phyloP scores from a whole-genome alignment of 805 yeast genomes.

The Kodamaea kaohsiungensis region DNA sequence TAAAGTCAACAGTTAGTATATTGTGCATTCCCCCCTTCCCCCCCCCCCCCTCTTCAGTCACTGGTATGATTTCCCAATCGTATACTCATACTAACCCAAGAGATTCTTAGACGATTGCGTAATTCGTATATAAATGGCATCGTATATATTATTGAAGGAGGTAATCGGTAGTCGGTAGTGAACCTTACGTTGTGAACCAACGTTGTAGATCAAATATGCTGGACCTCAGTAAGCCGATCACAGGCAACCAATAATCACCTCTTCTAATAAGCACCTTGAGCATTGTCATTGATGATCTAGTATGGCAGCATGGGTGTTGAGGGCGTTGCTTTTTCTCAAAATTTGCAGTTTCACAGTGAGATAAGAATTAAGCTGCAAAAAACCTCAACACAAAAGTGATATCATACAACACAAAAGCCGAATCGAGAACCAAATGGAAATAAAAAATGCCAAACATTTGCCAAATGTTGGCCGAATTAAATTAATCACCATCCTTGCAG shows the following conservation, averaged over 20 bases:
- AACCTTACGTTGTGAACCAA: background rate
- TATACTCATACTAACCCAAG: background rate
- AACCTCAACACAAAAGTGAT: background rate
- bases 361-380: conserved; percentile 9
- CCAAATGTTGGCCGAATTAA: background rate
- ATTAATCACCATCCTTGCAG: background rate
- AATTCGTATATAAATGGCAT: background rate
- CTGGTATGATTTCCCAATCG: too few relatives aligned
- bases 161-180: background rate
- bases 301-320: background rate
- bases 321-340: background rate
- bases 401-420: background rate
- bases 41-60: background rate
- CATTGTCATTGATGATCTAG: background rate
- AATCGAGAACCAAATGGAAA: background rate
- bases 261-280: background rate
- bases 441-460: background rate
- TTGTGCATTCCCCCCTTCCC: background rate
- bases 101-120: background rate
- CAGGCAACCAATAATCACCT: background rate
- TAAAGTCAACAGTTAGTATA: background rate
- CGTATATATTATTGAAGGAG: background rate
- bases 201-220: background rate
- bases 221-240: background rate
- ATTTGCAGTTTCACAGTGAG: conserved; percentile 12